These are phyloP conservation scores for Sugiyamaella neomexicana DNA, from an alignment of 1,139 yeast species.

Conservation along the genomic window DNA sequence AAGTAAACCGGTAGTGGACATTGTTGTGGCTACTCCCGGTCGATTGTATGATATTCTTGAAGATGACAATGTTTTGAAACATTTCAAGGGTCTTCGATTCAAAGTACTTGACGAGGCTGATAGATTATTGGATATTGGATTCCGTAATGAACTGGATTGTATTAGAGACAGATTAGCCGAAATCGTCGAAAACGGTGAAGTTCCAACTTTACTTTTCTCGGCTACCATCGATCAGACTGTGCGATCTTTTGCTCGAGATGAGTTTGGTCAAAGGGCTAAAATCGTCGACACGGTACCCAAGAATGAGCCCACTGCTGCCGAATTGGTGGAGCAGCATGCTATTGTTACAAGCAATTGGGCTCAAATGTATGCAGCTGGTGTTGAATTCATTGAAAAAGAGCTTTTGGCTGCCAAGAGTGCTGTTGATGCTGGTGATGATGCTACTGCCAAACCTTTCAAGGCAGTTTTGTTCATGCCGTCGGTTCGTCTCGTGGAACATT, in stretches of 20 bases:
- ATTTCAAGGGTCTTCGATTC: constrained; percentile 57
- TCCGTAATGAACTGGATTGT: constrained; percentile 59
- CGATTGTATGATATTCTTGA: constrained; percentile 63
- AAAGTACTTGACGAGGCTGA: constrained; percentile 90
- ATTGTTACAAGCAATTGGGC: constrained; percentile 49
- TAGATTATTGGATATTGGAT: constrained; percentile 74
- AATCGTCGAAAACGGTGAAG: constrained; percentile 36
- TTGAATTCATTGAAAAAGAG: constrained; percentile 31
- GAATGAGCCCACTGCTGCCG: constrained; percentile 75
- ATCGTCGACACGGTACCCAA: constrained; percentile 76
- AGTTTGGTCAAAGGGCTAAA: constrained; percentile 63
- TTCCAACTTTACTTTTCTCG: constrained; percentile 75
- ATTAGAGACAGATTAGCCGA: constrained; percentile 52
- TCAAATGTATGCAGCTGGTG: constrained; percentile 39
- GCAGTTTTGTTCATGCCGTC: constrained; percentile 85
- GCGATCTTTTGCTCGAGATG: constrained; percentile 59
- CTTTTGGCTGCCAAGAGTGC: constrained; percentile 34
- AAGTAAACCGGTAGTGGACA: constrained; percentile 42
- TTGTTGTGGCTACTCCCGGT: constrained; percentile 91
- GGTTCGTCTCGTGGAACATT: constrained; percentile 62
- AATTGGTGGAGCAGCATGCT: constrained; percentile 69
- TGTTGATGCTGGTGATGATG: constrained; percentile 23
- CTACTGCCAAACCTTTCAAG: constrained; percentile 51
- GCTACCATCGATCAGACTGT: constrained; percentile 82
- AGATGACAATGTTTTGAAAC: constrained; percentile 47